These are phyloP conservation scores for Bipolaris victoriae DNA, from an alignment of 2,329 filamentous ascomycete genomes.

Conservation along the genomic window DNA sequence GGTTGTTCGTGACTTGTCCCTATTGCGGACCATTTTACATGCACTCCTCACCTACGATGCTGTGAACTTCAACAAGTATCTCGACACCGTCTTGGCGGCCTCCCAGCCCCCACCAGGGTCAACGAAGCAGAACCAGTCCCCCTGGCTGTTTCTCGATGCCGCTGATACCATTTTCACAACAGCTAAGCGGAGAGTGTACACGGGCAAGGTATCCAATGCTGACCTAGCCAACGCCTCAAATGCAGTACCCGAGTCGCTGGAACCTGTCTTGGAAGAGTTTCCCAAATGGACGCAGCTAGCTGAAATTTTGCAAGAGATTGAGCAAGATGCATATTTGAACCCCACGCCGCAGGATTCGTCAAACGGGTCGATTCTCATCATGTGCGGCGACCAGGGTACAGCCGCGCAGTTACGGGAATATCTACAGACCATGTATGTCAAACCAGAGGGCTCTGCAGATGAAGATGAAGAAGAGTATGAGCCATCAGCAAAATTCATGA, in stretches of 20 bases:
- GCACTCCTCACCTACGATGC: slow-evolving; percentile 83
- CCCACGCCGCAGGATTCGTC: slow-evolving; percentile 78
- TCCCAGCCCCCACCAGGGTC: slow-evolving; percentile 88
- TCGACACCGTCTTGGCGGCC: slow-evolving; percentile 91
- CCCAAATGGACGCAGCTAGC: slow-evolving; percentile 91
- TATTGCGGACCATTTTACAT: slow-evolving; percentile 82
- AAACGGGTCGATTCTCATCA: slow-evolving; percentile 90
- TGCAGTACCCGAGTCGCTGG: slow-evolving; percentile 65
- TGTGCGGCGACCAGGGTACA: slow-evolving; percentile 88
- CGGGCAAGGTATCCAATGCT: slow-evolving; percentile 69
- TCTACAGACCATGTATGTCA: slow-evolving; percentile 85
- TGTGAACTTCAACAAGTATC: slow-evolving; percentile 87
- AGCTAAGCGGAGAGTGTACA: slow-evolving; percentile 86
- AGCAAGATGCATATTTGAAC: slow-evolving; percentile 86
- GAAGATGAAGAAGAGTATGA: slow-evolving; percentile 60
- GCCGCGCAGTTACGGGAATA: slow-evolving; percentile 91
- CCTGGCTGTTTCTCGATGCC: slow-evolving; percentile 95
- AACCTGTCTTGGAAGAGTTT: slow-evolving; percentile 87
- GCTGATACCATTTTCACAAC: slow-evolving; percentile 93
- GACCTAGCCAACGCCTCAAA: slow-evolving; percentile 55
- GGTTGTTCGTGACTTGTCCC: slow-evolving; percentile 86
- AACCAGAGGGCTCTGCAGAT: slow-evolving; percentile 54
- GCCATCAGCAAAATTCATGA: slow-evolving; percentile 83
- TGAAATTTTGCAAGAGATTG: slow-evolving; percentile 93
- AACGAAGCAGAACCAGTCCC: slow-evolving; percentile 85